These are phyloP conservation scores for Coemansia sp. DNA, from an alignment of 192 early-diverging fungal species.

Conservation along the genomic window DNA sequence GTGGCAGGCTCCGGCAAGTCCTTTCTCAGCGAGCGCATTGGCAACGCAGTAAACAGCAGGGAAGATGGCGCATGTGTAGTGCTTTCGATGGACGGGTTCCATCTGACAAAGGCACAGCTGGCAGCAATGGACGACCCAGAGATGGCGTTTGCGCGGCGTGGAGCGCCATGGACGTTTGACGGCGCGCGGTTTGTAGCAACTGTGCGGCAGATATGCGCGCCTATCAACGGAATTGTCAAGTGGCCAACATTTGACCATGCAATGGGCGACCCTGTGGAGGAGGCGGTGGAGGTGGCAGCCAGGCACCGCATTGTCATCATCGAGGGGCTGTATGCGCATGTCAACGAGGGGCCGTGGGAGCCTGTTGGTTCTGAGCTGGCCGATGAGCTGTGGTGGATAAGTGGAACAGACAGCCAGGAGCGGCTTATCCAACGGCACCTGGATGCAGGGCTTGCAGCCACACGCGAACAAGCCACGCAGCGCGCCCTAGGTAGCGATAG, in stretches of 20 bases:
- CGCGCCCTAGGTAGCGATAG: slow-evolving; percentile 36
- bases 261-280: slow-evolving; percentile 53
- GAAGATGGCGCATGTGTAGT: slow-evolving; percentile 36
- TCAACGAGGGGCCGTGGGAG: slow-evolving; percentile 44
- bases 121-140: slow-evolving; percentile 34
- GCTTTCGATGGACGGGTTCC: slow-evolving; percentile 65
- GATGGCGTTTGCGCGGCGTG: slow-evolving; percentile 44
- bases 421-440: slow-evolving; percentile 54
- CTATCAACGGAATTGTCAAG: neutral
- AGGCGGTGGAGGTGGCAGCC: slow-evolving; percentile 35
- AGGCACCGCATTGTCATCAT: slow-evolving; percentile 52
- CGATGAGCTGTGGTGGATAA: slow-evolving; percentile 58
- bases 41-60: slow-evolving; percentile 16
- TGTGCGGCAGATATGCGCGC: slow-evolving; percentile 13
- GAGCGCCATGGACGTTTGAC: slow-evolving; percentile 62
- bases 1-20: slow-evolving; percentile 40
- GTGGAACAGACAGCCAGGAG: slow-evolving; percentile 19
- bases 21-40: slow-evolving; percentile 22
- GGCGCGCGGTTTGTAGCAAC: slow-evolving; percentile 26
- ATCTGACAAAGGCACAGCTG: slow-evolving; percentile 39
- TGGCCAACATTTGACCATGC: slow-evolving; percentile 59
- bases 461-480: slow-evolving; percentile 18
- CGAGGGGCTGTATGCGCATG: slow-evolving; percentile 58
- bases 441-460: slow-evolving; percentile 35
- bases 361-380: slow-evolving; percentile 15